Evolutionary conservation across 2,329 filamentous ascomycete species (phyloP), one percentile per base, ranked within the genome.

Genomic region (Furcasterigmium sp.): DNA sequence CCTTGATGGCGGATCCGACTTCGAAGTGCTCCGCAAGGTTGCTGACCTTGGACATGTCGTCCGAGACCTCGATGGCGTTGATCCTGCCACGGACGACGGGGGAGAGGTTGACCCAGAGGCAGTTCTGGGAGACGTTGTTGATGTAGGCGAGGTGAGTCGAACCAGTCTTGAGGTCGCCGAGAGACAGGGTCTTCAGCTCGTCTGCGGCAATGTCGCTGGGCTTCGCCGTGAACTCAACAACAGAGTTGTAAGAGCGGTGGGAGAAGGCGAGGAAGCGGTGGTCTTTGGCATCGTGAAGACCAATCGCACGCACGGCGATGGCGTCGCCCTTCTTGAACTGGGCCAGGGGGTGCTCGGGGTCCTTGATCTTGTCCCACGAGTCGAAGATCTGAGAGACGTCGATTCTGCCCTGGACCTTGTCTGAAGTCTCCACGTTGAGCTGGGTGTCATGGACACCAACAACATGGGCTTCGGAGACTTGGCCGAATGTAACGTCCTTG

Each of bases 351-450:
- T 81, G 73, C 63, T 91, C 95, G 45, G 83, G 78, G 57, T 96
- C 82, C 44, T 80, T 74, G 55, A 98, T 93, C 35, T 91, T 84
- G 37, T 94, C 85, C 84, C 86, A 96, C 10, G 73, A 75, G 60
- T 96, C 87, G 60, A 95, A 98, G 11, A 91, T 68, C 60, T 97
- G 89, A 1, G 93, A 94, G 6, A 93, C 80, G 57, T 96, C 91
- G 46, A 98, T 83, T 15, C 93, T 87, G n/a, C 91, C 93, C 59
- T 94, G 87, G 8, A 95, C 75, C 51, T 90, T 89, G 57, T 94
- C 88, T 35, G 88, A 85, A 40, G 97, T 75, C 52, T 87, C 80
- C 6, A 98, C 89, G 53, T 97, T 97, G 43, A 97, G 71, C 60
- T 98, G 93, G 0, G 91, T 96, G 39, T 84, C 84, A 64, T 95